Base-by-base conservation (phyloP, 768 basidiomycete species). In the Xerocomellus dryophilus region DNA sequence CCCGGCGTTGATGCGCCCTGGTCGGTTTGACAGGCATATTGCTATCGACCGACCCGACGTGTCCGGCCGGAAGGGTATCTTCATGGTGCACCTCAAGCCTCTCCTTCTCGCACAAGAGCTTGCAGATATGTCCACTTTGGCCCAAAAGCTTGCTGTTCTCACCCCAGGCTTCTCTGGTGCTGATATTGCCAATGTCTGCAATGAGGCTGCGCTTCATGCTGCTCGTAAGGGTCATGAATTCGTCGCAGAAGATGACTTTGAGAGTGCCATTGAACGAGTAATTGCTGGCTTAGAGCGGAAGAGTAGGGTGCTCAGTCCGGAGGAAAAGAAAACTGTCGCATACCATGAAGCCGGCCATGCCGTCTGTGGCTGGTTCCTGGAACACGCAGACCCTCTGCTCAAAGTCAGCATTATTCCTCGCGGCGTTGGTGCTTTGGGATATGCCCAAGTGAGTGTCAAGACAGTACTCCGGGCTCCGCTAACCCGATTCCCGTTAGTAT, bases 331-430 rank as follows among this genome's bases (percentile, higher is more conserved):
- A 75, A 98, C 90, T 0, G 95, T 98, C 40, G 97, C 97, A 8
- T 98, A 98, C 70, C 97, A 99, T 66, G 97, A 99, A 77, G 97
- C 97, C 21, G 97, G 97, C 5, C 97, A 99, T 71, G 97, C 97
- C 20, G 87, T 98, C 42, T 95, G 92, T 65, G 97, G 97, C 4
- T 99, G 97, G 97, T 98, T 90, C 80, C 76, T 99, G 61, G 93
- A 98, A 73, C 92, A 95, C 59, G 97, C 97, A 41, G 94, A 98
- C 67, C 96, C 96, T 35, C 74, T 98, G 44, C 82, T 98, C 59
- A 98, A 99, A 73, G 97, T 99, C 54, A 95, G 91, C 72, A 99
- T 99, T 71, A 98, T 99, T 57, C 97, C 97, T 39, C 84, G 95
- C 61, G 97, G 97, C 48, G 86, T 91, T 46, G 97, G 95, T 34